Percentiles rank a stretch among this genome's conserved stretches.
Conservation (phyloP, 192 early-diverging fungal genomes). For the Endogone sp. region DNA sequence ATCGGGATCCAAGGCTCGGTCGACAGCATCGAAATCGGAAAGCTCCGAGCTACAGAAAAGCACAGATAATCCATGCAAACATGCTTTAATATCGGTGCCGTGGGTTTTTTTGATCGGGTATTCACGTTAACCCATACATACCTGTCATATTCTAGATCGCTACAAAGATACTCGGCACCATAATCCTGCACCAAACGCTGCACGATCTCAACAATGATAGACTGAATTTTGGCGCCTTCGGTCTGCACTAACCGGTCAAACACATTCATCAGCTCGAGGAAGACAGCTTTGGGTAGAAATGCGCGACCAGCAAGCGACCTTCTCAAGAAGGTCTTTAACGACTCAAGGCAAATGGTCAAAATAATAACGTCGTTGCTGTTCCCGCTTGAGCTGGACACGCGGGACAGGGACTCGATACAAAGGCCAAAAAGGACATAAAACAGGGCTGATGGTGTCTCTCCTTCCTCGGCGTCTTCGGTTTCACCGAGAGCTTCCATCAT, state of each 20-base stretch:
- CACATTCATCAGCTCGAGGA: conserved; percentile 66
- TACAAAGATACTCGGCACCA: conserved; percentile 23
- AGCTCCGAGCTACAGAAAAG: neutral
- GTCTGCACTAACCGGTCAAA: conserved; percentile 71
- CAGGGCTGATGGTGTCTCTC: conserved; percentile 19
- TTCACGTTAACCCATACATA: conserved; percentile 2
- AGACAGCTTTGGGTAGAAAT: conserved; percentile 46
- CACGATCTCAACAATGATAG: conserved; percentile 46
- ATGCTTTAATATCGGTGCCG: neutral
- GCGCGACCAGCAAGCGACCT: conserved; percentile 27
- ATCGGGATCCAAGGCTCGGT: conserved; percentile 22
- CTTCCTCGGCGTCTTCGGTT: conserved; percentile 13
- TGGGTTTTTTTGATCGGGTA: neutral
- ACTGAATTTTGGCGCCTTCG: conserved; percentile 57
- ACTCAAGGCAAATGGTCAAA: conserved; percentile 46
- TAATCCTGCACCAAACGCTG: conserved; percentile 42
- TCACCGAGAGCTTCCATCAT: conserved; percentile 42
- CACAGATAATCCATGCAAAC: neutral
- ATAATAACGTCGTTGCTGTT: conserved; percentile 28
- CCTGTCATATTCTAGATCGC: conserved; percentile 30
- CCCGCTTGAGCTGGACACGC: conserved; percentile 26
- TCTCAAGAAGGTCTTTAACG: conserved; percentile 49
- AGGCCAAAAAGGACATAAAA: conserved; percentile 65
- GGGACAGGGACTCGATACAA: conserved; percentile 56
- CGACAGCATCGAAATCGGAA: conserved; percentile 15